Conservation (phyloP, 139 green algal genomes). For the Coelastrella sp. region DNA sequence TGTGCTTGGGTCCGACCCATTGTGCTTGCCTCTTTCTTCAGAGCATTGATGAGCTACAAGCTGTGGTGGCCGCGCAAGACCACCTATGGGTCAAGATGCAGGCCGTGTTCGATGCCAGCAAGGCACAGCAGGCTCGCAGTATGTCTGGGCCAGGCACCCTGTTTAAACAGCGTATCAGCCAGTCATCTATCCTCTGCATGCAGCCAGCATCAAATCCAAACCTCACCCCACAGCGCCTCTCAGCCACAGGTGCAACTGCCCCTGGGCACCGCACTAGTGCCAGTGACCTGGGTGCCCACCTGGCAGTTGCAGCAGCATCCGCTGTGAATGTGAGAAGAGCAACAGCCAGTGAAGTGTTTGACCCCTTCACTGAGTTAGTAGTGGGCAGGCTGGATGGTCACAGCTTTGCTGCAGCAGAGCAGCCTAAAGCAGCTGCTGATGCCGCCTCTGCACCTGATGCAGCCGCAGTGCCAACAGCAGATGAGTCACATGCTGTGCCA, state of each 20-base stretch:
- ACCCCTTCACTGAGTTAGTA: conserved; percentile 12
- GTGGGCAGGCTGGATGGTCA: not conserved
- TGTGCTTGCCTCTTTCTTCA: not conserved
- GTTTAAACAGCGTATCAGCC: conserved; percentile 15
- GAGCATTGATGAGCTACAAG: conserved; percentile 43
- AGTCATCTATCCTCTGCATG: not conserved
- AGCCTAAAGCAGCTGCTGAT: not conserved
- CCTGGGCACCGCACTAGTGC: not conserved
- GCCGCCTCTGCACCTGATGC: not conserved
- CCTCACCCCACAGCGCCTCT: not conserved
- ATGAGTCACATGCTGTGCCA: too few relatives aligned
- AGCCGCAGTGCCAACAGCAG: not conserved
- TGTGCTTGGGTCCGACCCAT: too few relatives aligned
- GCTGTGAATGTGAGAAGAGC: not conserved
- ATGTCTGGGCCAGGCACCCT: not conserved
- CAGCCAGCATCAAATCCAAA: not conserved
- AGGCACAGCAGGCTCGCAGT: not conserved
- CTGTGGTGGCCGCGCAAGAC: conserved; percentile 15
- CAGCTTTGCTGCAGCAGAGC: not conserved
- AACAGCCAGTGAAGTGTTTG: not conserved
- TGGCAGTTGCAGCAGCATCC: not conserved
- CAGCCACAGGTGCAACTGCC: not conserved
- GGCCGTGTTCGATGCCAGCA: conserved; percentile 40
- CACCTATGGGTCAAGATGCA: conserved; percentile 44
- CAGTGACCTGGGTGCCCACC: not conserved